Base-by-base conservation (phyloP, 2,329 filamentous ascomycete species). In the Colletotrichum nymphaeae region DNA sequence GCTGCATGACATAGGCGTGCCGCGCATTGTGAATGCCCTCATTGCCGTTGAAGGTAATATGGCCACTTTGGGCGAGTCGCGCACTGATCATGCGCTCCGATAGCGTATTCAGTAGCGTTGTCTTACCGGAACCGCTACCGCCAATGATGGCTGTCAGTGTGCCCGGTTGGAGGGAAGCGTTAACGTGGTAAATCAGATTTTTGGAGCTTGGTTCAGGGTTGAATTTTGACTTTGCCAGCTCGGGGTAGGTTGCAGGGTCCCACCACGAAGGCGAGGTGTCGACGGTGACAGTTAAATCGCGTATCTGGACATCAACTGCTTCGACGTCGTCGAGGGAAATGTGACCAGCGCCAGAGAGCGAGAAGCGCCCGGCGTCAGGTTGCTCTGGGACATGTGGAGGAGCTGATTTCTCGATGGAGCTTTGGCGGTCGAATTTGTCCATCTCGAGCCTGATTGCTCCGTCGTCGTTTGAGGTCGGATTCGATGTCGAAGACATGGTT, bases 121-220 rank as follows among this genome's bases (percentile, higher is more conserved):
- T 93, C 83, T 95, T 95, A 0, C 93, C 93, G 1, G 90, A 93
- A 24, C 93, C 93, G 78, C 91, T 93, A 4, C 93, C 92, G 11
- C 93, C 93, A 70, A 95, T 91, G 66, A 95, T 94, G 9, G 93
- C 93, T 0, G 93, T 94, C 53, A 95, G 81, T 3, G 90, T 92
- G 3, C 93, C 92, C 8, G 89, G 87, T 3, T 86, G 85, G 79
- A 95, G 88, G 28, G 90, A 87, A 2, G 92, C 92, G 75, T 88
- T 88, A 58, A 95, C 88, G 35, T 88, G 88, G 65, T 91, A 84
- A 11, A 95, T 83, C 12, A 95, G 89, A 6, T 83, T 81, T 78
- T 90, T 90, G 72, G 82, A 81, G 7, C 77, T 78, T 3, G 83
- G 79, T 1, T 76, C 76, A 5, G 82, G 84, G 75, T 82, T 81